Conservation (phyloP, 495 filamentous ascomycete genomes). For the Oleoguttula mirabilis region DNA sequence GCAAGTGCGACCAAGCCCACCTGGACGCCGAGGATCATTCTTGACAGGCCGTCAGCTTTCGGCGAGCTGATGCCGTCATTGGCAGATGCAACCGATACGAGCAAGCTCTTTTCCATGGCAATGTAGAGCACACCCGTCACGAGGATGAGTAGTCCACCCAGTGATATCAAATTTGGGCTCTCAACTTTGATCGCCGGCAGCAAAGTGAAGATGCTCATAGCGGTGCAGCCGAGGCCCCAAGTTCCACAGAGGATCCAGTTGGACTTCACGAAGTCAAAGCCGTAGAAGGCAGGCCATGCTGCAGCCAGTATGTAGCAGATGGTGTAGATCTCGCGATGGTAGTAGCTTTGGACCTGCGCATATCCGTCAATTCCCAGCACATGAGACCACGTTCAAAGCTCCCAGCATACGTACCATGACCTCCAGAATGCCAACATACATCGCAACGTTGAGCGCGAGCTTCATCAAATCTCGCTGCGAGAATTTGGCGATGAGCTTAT, state of each 20-base stretch:
- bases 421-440: conserved; percentile 64
- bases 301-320: conserved; percentile 61
- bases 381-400: no score
- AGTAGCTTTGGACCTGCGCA: conserved; percentile 61
- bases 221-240: conserved; percentile 63
- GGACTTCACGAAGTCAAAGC: conserved; percentile 52
- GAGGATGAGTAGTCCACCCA: conserved; percentile 71
- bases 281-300: conserved; percentile 69
- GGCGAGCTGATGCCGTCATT: conserved; percentile 15
- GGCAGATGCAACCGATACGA: conserved; percentile 29
- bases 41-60: conserved; percentile 21
- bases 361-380: conserved; percentile 23
- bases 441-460: conserved; percentile 48
- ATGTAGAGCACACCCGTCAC: conserved; percentile 69
- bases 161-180: conserved; percentile 64
- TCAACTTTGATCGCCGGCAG: conserved; percentile 80
- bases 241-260: conserved; percentile 51
- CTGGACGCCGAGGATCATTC: conserved; percentile 31
- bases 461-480: conserved; percentile 43
- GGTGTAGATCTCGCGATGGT: conserved; percentile 77
- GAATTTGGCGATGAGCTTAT: conserved; percentile 46
- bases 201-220: conserved; percentile 87
- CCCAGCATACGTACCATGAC: conserved; percentile 76
- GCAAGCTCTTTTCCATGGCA: conserved; percentile 61
- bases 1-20: conserved; percentile 75